These are phyloP conservation scores for Tetrahymena elliotti DNA, from an alignment of 73 alveolate genomes.

Conservation along the genomic window DNA sequence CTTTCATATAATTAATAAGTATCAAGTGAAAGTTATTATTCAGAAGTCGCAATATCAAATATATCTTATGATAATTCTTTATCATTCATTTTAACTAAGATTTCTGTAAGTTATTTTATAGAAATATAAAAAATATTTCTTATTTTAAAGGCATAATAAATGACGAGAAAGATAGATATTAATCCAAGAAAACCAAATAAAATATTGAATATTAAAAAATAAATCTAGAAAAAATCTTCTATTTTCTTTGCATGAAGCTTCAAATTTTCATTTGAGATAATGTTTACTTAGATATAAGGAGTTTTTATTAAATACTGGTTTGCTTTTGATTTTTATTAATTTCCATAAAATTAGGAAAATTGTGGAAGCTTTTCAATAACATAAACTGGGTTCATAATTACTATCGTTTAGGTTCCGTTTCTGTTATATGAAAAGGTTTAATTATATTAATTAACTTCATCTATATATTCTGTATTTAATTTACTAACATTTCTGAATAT, in stretches of 20 bases:
- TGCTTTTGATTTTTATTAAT: neutral
- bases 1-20: neutral
- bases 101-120: neutral
- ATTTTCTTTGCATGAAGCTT: neutral
- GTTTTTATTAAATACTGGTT: neutral
- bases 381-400: neutral
- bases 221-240: neutral
- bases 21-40: neutral
- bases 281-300: neutral
- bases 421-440: neutral
- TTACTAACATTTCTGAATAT: neutral
- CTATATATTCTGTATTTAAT: neutral
- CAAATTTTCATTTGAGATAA: neutral
- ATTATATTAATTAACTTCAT: neutral
- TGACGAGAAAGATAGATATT: neutral
- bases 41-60: neutral
- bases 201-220: neutral
- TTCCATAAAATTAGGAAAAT: neutral
- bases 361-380: neutral
- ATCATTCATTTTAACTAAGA: neutral
- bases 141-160: neutral
- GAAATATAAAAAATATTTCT: neutral
- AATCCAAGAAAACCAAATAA: neutral
- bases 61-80: neutral
- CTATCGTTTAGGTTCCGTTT: neutral